These are phyloP conservation scores for Helminthosporium solani DNA, from an alignment of 2,329 filamentous ascomycete genomes.

Conservation along the genomic window DNA sequence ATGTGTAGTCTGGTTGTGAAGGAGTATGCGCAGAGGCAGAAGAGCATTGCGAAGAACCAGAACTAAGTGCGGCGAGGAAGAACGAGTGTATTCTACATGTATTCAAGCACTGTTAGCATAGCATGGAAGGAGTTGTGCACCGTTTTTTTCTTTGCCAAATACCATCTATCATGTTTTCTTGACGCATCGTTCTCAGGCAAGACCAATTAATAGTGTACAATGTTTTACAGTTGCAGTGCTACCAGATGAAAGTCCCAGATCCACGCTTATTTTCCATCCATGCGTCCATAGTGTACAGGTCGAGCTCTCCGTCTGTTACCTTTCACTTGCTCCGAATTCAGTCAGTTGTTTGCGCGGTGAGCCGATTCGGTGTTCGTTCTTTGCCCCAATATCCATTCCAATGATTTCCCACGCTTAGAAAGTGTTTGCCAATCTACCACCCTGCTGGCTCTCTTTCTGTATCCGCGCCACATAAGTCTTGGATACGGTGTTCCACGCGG, in stretches of 20 bases:
- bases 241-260: neutral
- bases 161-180: constrained; percentile 1
- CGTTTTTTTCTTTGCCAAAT: neutral
- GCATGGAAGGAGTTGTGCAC: constrained; percentile 7
- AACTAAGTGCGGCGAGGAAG: neutral
- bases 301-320: neutral
- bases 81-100: constrained; percentile 9
- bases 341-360: neutral
- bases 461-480: constrained; percentile 52
- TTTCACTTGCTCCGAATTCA: neutral
- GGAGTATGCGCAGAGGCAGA: constrained; percentile 68
- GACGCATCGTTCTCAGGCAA: neutral
- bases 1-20: constrained; percentile 78
- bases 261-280: neutral
- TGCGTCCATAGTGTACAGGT: neutral
- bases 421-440: constrained; percentile 6
- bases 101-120: constrained; percentile 14
- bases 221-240: constrained; percentile 23
- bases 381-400: neutral
- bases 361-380: neutral
- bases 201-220: constrained; percentile 14
- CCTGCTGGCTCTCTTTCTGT: constrained; percentile 43
- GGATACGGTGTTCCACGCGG: constrained; percentile 53
- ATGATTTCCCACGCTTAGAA: constrained; percentile 1
- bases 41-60: constrained; percentile 41